Evolutionary conservation across 306 rosid species (phyloP), one percentile per base, ranked within the genome.

Genomic region (Citrullus amarus): DNA sequence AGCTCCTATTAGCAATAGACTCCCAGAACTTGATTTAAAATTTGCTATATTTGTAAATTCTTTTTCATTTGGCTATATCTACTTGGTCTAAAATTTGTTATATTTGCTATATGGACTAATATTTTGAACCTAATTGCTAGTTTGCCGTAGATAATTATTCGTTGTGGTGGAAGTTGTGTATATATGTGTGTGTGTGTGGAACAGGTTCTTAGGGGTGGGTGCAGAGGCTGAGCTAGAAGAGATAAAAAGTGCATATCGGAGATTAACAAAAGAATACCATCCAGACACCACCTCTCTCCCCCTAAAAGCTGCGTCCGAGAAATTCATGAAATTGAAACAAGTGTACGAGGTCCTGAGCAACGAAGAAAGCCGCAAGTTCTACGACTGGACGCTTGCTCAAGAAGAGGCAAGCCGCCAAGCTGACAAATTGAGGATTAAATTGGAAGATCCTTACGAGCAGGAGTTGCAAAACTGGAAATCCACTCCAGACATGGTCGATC

Each of bases 281-380:
- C 98, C 98, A 18, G 98, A 94, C 88, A 94, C 98, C 53, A 94
- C 98, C n/a, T 88, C 95, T 1, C 98, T 94, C 46, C 98, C 98
- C 17, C 85, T 94, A 6, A 88, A 88, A 80, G 79, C 91, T 9
- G 97, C 98, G 4, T 94, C 98, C 0, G 91, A 84, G 14, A 92
- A 92, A 83, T 92, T 93, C 78, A 81, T 92, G 93, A 89, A 88
- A 82, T 44, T 93, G 51, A 88, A 87, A 81, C 92, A 92, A 84
- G 80, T 89, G 67, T 93, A 92, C 83, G 80, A 88, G 65, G 88
- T 87, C 13, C 80, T 89, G 8, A 90, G 98, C 87, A 59, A 85
- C 3, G 93, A 86, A 54, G 91, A 93, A 82, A 89, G 80, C 51
- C 86, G 98, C 14, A 84, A 81, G 57, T 93, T 93, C 34, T 93